Conservation (phyloP, 164 flowering plant genomes). For the Platanus orientalis region DNA sequence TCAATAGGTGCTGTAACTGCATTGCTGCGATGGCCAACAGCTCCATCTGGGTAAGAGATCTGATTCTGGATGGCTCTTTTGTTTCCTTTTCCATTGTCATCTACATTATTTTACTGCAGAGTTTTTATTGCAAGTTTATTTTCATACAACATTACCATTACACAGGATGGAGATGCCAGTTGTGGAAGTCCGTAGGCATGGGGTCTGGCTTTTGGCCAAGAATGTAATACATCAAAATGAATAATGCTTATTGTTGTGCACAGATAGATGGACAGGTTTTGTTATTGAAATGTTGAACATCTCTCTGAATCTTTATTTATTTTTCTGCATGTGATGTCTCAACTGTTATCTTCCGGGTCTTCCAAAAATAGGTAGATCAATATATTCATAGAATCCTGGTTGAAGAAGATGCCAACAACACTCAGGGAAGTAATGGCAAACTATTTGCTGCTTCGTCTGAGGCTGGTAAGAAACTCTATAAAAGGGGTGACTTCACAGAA, state of each 20-base stretch:
- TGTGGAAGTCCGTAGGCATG: slow-evolving; percentile 73
- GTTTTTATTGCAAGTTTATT: slow-evolving; percentile 6
- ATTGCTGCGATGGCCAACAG: slow-evolving; percentile 89
- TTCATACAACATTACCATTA: slow-evolving; percentile 1
- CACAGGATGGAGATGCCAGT: slow-evolving; percentile 97
- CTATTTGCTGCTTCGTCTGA: slow-evolving; percentile 61
- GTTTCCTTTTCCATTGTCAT: slow-evolving; percentile 1
- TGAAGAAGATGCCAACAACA: slow-evolving; percentile 67
- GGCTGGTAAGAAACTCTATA: slow-evolving; percentile 60
- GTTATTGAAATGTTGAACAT: not conserved
- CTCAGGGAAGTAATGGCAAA: slow-evolving; percentile 28
- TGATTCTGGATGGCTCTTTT: not conserved
- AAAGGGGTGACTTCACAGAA: slow-evolving; percentile 62
- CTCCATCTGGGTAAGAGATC: slow-evolving; percentile 66
- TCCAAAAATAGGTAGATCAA: slow-evolving; percentile 65
- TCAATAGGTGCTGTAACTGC: slow-evolving; percentile 63
- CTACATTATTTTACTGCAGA: not conserved
- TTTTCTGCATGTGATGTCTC: not conserved
- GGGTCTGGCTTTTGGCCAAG: slow-evolving; percentile 90
- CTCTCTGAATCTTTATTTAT: not conserved
- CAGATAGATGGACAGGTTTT: not conserved
- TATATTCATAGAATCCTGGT: slow-evolving; percentile 75
- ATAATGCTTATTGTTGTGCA: not conserved
- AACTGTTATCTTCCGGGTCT: slow-evolving; percentile 4
- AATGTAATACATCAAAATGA: slow-evolving; percentile 41